These are phyloP conservation scores for Groenewaldozyma sp. DNA, from an alignment of 1,139 yeast species.

Conservation along the genomic window DNA sequence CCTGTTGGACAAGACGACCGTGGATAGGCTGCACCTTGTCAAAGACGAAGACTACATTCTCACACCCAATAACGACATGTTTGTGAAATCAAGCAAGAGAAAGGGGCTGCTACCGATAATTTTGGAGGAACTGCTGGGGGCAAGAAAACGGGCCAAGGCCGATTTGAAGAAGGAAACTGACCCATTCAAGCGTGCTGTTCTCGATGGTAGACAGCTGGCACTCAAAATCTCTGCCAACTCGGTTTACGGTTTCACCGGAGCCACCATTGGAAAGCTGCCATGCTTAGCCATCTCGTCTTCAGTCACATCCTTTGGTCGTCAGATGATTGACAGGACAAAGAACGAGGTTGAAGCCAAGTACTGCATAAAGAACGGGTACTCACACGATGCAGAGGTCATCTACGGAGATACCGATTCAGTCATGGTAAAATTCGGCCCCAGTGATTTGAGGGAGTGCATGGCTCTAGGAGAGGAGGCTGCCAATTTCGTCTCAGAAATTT, in stretches of 20 bases:
- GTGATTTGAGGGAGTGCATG: conserved; percentile 82
- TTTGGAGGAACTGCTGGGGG: conserved; percentile 75
- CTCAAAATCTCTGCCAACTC: conserved; percentile 95
- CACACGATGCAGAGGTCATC: conserved; percentile 78
- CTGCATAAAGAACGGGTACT: conserved; percentile 68
- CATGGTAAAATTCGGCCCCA: conserved; percentile 92
- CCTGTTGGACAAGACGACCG: conserved; percentile 57
- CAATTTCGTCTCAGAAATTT: conserved; percentile 64
- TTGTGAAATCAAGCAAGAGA: conserved; percentile 62
- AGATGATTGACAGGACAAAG: conserved; percentile 91
- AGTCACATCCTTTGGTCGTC: conserved; percentile 92
- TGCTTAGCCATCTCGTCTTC: conserved; percentile 95
- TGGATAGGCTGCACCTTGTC: conserved; percentile 51
- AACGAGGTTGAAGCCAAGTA: conserved; percentile 74
- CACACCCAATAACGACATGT: conserved; percentile 90
- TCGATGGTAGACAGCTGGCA: conserved; percentile 96
- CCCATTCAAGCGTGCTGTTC: conserved; percentile 85
- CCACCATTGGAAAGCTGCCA: conserved; percentile 93
- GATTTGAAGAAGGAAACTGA: conserved; percentile 90
- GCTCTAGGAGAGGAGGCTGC: conserved; percentile 92
- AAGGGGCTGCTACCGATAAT: conserved; percentile 90
- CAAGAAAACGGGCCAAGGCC: conserved; percentile 86
- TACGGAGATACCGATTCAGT: conserved; percentile 99
- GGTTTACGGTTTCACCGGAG: conserved; percentile 98
- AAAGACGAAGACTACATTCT: conserved; percentile 71